These are phyloP conservation scores for Pestalotiopsis sp. DNA, from an alignment of 2,329 filamentous ascomycete genomes.

Conservation along the genomic window DNA sequence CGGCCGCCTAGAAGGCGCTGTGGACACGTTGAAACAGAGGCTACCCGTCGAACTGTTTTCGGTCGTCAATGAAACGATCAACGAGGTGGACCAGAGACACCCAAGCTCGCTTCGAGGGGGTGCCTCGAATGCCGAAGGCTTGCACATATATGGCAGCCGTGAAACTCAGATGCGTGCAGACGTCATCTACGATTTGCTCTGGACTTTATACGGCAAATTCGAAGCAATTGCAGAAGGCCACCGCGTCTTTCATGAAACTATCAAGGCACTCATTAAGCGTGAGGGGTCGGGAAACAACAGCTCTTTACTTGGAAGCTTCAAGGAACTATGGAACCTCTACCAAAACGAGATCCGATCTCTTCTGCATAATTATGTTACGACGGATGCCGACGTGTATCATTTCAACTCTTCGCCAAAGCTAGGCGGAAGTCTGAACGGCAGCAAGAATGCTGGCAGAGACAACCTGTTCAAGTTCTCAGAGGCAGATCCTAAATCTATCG, in stretches of 20 bases:
- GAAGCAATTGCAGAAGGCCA: slow-evolving; percentile 97
- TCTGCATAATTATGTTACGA: slow-evolving; percentile 93
- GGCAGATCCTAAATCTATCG: slow-evolving; percentile 76
- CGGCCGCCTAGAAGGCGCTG: slow-evolving; percentile 79
- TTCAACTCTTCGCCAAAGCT: slow-evolving; percentile 58
- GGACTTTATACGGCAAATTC: slow-evolving; percentile 93
- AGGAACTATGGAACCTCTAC: slow-evolving; percentile 96
- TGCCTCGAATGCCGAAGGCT: slow-evolving; percentile 54
- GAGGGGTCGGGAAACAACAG: slow-evolving; percentile 70
- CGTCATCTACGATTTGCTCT: slow-evolving; percentile 88
- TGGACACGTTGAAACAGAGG: slow-evolving; percentile 89
- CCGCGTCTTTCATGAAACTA: slow-evolving; percentile 88
- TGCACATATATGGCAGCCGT: slow-evolving; percentile 66
- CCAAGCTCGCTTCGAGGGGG: slow-evolving; percentile 74
- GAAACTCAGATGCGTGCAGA: slow-evolving; percentile 79
- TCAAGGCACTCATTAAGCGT: slow-evolving; percentile 81
- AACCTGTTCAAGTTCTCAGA: slow-evolving; percentile 86
- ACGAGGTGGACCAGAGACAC: slow-evolving; percentile 89
- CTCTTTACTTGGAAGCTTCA: slow-evolving; percentile 82
- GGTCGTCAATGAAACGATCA: slow-evolving; percentile 92
- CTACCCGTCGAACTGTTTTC: slow-evolving; percentile 91
- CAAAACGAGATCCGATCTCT: slow-evolving; percentile 96
- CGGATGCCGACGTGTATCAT: slow-evolving; percentile 77
- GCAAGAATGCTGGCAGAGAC: slow-evolving; percentile 53
- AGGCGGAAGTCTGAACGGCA: slow-evolving; percentile 47